Evolutionary conservation across 345 rosid species (phyloP), one percentile per base, ranked within the genome.

Genomic region (Schrenkiella parvula): DNA sequence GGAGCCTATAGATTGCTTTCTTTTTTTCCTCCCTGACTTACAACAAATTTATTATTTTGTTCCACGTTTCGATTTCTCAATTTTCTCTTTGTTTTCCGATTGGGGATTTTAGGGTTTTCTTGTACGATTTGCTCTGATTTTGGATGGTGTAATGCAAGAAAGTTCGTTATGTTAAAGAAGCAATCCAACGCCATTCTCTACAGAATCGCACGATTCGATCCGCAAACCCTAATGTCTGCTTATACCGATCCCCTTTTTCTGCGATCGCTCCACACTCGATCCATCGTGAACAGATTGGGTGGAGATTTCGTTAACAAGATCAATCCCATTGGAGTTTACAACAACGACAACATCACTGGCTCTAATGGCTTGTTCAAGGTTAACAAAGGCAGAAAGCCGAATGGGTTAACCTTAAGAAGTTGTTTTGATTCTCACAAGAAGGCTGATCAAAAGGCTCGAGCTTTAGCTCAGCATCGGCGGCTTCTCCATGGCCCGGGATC

Each of bases 121-220:
- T 29, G 21, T 14, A 28, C 10, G 57, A 25, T 35, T 25, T n/a
- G 8, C 4, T 53, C 21, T 26, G 21, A 10, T 21, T 7, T 39
- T 32, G 15, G 54, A 68, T 70, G 78, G 68, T 82, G 82, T 80
- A 66, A 85, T 81, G 80, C 76, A 50, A 77, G 70, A 47, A 53
- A 43, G 34, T 83, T 58, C 88, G 87, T 80, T 80, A 80, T 85
- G 88, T 85, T 81, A 59, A 82, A 58, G 78, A 80, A 70, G 68
- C 82, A 66, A 29, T 70, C 66, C 21, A 25, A 54, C 71, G 61
- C 75, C 34, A 48, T 72, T 28, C 78, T 80, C 58, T 25, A 13
- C n/a, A 81, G 57, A 77, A 74, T 84, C 51, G 48, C 59, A 41
- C 42, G 54, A 69, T 71, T 73, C 79, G 71, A 64, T 66, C 53